Percentiles rank a stretch among this genome's conserved stretches.
Evolutionary conservation across 1,139 yeast genomes (phyloP).

Genomic region (Taphrina communis): DNA sequence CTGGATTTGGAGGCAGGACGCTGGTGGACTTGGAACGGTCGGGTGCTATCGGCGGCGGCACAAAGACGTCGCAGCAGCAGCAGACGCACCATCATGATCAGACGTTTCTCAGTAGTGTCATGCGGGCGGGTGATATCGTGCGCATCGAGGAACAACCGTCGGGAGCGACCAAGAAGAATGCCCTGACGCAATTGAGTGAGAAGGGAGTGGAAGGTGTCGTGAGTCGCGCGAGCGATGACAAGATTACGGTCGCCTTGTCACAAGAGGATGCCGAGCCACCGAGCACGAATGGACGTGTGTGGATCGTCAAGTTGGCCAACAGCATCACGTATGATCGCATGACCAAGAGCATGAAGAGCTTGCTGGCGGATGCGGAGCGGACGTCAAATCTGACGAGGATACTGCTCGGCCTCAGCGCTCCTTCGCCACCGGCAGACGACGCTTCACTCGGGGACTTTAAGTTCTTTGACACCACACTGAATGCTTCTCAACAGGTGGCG

Average conservation of each 20-base stretch:
- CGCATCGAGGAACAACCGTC: slow-evolving; percentile 37
- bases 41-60: not conserved
- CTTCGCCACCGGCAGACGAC: slow-evolving; percentile 41
- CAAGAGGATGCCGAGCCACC: slow-evolving; percentile 56
- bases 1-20: slow-evolving; percentile 43
- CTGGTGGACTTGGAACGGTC: slow-evolving; percentile 30
- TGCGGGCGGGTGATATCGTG: slow-evolving; percentile 43
- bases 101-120: slow-evolving; percentile 25
- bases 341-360: slow-evolving; percentile 78
- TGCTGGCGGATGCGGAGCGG: slow-evolving; percentile 54
- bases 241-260: slow-evolving; percentile 67
- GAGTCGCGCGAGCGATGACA: slow-evolving; percentile 57
- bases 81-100: not conserved
- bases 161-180: slow-evolving; percentile 16
- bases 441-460: slow-evolving; percentile 46
- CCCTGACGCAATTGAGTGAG: slow-evolving; percentile 8
- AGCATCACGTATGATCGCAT: slow-evolving; percentile 62
- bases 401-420: slow-evolving; percentile 48
- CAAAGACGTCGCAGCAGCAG: not conserved
- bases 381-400: slow-evolving; percentile 48
- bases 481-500: slow-evolving; percentile 75
- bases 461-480: slow-evolving; percentile 62
- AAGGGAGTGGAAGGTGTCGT: slow-evolving; percentile 64
- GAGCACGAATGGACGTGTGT: slow-evolving; percentile 48
- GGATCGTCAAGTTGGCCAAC: slow-evolving; percentile 54